Evolutionary conservation across 768 basidiomycete genomes (phyloP).

Genomic region (Lyophyllum semitale): DNA sequence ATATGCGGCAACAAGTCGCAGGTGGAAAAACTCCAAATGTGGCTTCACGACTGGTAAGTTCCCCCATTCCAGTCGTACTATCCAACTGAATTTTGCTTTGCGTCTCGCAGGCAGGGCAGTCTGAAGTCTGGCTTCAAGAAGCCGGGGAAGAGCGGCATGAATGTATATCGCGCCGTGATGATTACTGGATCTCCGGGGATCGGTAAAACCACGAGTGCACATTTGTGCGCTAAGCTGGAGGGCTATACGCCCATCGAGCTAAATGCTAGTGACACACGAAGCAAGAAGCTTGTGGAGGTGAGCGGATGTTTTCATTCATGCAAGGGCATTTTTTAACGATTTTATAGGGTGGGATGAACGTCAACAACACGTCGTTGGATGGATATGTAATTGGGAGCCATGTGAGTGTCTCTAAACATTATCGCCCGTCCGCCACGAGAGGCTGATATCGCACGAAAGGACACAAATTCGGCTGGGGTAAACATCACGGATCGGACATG

Average conservation of each 20-base stretch:
- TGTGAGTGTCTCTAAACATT: slow-evolving; percentile 31
- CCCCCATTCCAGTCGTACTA: not conserved
- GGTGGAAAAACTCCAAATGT: slow-evolving; percentile 85
- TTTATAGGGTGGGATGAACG: slow-evolving; percentile 80
- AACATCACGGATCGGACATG: slow-evolving; percentile 78
- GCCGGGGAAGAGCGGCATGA: slow-evolving; percentile 89
- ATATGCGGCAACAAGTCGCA: slow-evolving; percentile 94
- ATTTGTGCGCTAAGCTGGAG: slow-evolving; percentile 86
- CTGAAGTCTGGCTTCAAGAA: slow-evolving; percentile 85
- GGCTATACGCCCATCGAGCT: slow-evolving; percentile 94
- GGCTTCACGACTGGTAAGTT: slow-evolving; percentile 86
- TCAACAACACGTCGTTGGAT: slow-evolving; percentile 87
- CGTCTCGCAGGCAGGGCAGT: slow-evolving; percentile 62
- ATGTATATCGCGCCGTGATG: slow-evolving; percentile 82
- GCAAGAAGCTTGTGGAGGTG: slow-evolving; percentile 96
- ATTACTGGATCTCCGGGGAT: slow-evolving; percentile 96
- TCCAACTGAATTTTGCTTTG: not conserved
- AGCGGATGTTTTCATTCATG: slow-evolving; percentile 7
- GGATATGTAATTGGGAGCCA: slow-evolving; percentile 71
- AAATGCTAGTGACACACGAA: slow-evolving; percentile 93
- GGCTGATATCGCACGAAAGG: slow-evolving; percentile 31
- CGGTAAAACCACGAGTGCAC: slow-evolving; percentile 96
- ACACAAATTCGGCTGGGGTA: slow-evolving; percentile 70
- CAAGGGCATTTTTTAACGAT: not conserved
- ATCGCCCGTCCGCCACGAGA: not conserved